Evolutionary conservation across 2,329 filamentous ascomycete genomes (phyloP), one percentile per base, ranked within the genome.

Genomic region (Cryoendolithus antarcticus): DNA sequence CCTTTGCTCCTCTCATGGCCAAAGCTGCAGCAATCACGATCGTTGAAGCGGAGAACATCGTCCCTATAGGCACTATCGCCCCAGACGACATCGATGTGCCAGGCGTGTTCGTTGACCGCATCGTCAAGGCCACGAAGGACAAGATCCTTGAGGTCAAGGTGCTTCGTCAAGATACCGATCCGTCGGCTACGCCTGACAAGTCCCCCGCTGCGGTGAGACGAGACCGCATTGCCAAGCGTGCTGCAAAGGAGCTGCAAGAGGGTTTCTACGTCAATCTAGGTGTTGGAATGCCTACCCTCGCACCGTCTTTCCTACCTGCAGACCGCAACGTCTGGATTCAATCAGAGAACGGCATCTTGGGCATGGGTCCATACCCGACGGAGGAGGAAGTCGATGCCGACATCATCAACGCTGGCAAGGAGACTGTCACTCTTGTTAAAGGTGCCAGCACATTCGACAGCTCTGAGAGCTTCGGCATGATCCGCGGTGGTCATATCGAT

Each of bases 231-330:
- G 85, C 82, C 0, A 73, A 72, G 45, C 70, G 86, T 31, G 83
- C 85, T 0, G 81, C 85, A 0, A 80, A 82, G 61, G 86, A 93
- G 62, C 69, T 93, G 39, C 82, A 85, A 61, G 72, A 83, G 46
- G 83, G 83, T 9, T 83, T 70, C 65, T 88, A 86, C 56, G 82
- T 83, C 12, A 89, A 89, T 58, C 66, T 89, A 0, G 83, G 83
- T 11, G 81, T 89, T 43, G 78, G 84, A n/a, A 86, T 93, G 58
- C 86, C 85, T 0, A 93, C 85, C 10, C 68, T 91, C n/a, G 83
- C 85, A 1, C 82, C 84, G 0, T 81, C 77, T 1, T 86, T 83
- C 57, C 63, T 93, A 5, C 75, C 81, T 1, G 59, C 72, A 0
- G 73, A 72, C 37, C 71, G 76, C 10, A 75, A 80, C 44, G 85